Evolutionary conservation across 345 rosid genomes (phyloP).

Genomic region (Hypericum perforatum): DNA sequence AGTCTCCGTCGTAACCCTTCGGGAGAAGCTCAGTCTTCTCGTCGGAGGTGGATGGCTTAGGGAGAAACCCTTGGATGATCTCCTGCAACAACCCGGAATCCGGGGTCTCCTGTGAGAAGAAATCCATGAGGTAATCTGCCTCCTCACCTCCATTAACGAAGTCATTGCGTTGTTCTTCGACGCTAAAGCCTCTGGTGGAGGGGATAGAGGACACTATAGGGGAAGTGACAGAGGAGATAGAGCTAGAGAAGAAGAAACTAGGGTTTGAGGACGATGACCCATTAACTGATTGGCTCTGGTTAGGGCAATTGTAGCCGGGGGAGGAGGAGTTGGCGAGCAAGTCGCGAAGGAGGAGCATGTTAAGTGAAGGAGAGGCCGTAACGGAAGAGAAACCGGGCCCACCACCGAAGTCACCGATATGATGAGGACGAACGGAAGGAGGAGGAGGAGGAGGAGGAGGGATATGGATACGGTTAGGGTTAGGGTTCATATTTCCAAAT

Average conservation of each 20-base stretch:
- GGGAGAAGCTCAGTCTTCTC: too few species aligned
- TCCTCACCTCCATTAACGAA: too few species aligned
- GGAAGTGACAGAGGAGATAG: too few species aligned
- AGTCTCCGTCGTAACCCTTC: too few species aligned
- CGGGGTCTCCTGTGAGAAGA: conserved; percentile 43
- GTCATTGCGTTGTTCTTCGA: too few species aligned
- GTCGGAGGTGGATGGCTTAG: conserved; percentile 18
- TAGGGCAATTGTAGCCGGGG: too few species aligned
- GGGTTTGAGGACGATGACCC: conserved; percentile 12
- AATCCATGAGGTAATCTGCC: conserved; percentile 14
- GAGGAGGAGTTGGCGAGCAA: conserved; percentile 22
- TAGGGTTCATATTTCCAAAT: too few species aligned
- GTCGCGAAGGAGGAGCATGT: conserved; percentile 48
- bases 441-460: too few species aligned
- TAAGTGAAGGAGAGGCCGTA: conserved; percentile 16
- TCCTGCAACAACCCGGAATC: conserved; percentile 80
- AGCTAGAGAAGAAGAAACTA: too few species aligned
- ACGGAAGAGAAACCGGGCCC: not conserved
- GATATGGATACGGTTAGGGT: too few species aligned
- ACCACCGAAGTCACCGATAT: conserved; percentile 6
- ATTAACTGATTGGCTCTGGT: not conserved
- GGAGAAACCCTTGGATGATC: conserved; percentile 58
- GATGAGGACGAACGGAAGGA: not conserved
- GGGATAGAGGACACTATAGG: too few species aligned
- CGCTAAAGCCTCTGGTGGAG: too few species aligned